Percentiles rank a stretch among this genome's conserved stretches.
Evolutionary conservation across 352 stramenopile genomes (phyloP).

Genomic region (Blastocystis sp.): DNA sequence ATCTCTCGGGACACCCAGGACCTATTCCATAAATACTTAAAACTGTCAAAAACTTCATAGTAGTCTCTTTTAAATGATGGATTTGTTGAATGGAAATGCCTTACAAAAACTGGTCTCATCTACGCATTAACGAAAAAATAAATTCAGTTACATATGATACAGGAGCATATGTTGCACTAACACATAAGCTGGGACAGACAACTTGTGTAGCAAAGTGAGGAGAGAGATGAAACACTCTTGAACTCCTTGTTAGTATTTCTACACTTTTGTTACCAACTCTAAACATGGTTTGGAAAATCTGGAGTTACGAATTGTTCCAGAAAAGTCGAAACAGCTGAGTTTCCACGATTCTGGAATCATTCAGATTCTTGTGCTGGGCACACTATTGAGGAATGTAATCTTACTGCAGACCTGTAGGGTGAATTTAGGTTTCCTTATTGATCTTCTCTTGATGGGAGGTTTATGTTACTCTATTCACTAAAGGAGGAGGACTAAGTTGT

Average conservation of each 20-base stretch:
- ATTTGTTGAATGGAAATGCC: conserved; percentile 15
- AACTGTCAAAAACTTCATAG: conserved; percentile 73
- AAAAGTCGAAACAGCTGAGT: conserved; percentile 39
- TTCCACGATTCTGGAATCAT: conserved; percentile 1
- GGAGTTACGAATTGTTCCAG: conserved; percentile 33
- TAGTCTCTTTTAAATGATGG: conserved; percentile 77
- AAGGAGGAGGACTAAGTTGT: not conserved
- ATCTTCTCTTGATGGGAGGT: too few species aligned
- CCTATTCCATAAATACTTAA: conserved; percentile 68
- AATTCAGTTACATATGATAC: not conserved
- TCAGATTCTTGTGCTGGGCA: too few species aligned
- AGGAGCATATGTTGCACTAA: not conserved
- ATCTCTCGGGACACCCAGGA: conserved; percentile 78
- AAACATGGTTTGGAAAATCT: conserved; percentile 29
- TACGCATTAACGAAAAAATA: not conserved
- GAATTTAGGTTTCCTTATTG: too few species aligned
- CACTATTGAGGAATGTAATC: not conserved
- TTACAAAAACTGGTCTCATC: not conserved
- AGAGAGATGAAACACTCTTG: not conserved
- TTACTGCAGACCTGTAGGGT: not conserved
- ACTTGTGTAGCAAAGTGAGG: conserved; percentile 20
- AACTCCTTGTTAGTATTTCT: not conserved
- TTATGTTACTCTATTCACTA: too few species aligned
- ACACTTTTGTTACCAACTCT: conserved; percentile 10
- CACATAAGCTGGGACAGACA: not conserved